Base-by-base conservation (phyloP, 176 grass and related monocot genomes). In the Cenchrus americanus region DNA sequence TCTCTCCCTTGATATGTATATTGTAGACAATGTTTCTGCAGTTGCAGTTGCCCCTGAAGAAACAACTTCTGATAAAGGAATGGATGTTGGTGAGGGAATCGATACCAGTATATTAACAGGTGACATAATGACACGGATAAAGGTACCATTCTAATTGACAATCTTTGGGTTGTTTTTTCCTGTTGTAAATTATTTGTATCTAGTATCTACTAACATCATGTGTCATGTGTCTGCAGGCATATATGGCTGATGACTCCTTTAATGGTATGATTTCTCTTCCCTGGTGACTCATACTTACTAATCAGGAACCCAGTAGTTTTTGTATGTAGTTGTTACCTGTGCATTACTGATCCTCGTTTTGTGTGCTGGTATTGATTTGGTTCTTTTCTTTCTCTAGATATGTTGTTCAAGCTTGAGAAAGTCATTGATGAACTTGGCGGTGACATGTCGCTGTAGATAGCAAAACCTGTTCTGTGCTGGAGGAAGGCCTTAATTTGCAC, bases 361-460 rank as follows among this genome's bases (percentile, higher is more conserved):
- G 51, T 65, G 40, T 13, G 8, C 3, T 68, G 15, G 3, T 69
- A 80, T 47, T 86, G 62, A 74, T 55, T 51, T 27, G 4, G 18
- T 79, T 42, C 9, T 70, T 87, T 75, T 61, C 22, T 81, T 85
- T 53, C 23, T 34, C 18, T 91, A 94, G 92, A 91, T 66, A 87
- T 91, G 84, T 21, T 94, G 87, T 89, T 76, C 84, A 89, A 87
- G 66, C 75, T 94, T 44, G 84, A 87, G 8, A 87, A 75, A 82
- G 87, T 83, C 70, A 94, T 94, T 62, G 84, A 94, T 76, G 92
- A 91, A 70, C 69, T 89, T 82, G 92, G 92, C 2, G 78, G 87
- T 34, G 87, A 87, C 52, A 67, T 91, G 62, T 82, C 78, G 3
- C 77, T 87, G 23, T 89, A 94, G 84, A 75, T 80, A 80, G 68